Base-by-base conservation (phyloP, 371 early-diverging fungal species). In the Nematocida displodere region DNA sequence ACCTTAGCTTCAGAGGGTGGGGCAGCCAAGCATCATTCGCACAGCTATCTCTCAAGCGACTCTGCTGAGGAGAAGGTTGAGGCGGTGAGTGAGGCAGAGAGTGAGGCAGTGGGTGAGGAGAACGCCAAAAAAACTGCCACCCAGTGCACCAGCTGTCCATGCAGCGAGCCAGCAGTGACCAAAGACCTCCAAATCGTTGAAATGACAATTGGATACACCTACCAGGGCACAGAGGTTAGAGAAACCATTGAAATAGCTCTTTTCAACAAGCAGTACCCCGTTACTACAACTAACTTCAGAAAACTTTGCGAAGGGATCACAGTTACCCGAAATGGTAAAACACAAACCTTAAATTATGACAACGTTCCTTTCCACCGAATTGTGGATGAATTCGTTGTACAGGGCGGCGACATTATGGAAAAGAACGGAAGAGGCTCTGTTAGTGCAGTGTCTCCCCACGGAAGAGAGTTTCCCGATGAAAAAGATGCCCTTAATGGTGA, bases 381-480 rank as follows among this genome's bases (percentile, higher is more conserved):
- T 55, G 89, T 90, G 0, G 79, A 84, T 83, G 89, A 91, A 54
- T 99, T 97, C 83, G 96, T 99, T 93, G 87, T 94, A 2, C 99
- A 97, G 81, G 97, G 97, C 34, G 99, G 99, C 22, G 98, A 99
- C 82, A 92, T 97, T 8, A 79, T 86, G 5, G 42, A 85, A 24
- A 89, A 85, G 89, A 87, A 93, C 81, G 94, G 94, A 64, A 92
- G 92, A 56, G 97, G 97, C 77, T 31, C 49, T 26, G 55, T 67
- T 20, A 64, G 65, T 40, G 93, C 95, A 55, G 89, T 90, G 80
- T 90, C 91, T 36, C 92, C 94, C 82, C 95, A 92, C 82, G 95
- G 92, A 31, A 82, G 87, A 29, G 89, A 91, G 62, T 98, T 96
- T 85, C 91, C 91, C 76, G 95, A 97, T 81, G 96, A 97, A 82